Base-by-base conservation (phyloP, 176 grass and related monocot species). In the Bromus sterilis region DNA sequence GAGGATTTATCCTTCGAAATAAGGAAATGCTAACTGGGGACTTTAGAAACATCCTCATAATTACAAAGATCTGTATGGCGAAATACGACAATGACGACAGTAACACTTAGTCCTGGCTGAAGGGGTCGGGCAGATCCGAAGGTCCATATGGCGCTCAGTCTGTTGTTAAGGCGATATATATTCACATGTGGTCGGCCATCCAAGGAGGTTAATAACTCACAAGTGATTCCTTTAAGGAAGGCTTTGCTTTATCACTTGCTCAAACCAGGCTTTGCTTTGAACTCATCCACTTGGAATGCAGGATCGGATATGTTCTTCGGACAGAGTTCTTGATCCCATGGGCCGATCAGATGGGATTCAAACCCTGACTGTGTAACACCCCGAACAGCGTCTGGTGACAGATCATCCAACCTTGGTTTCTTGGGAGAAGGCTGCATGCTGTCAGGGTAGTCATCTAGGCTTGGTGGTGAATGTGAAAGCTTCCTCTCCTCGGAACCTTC, bases 341-440 rank as follows among this genome's bases (percentile, higher is more conserved):
- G 85, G 62, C 84, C 86, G 11, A 93, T 56, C 55, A 95, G 85
- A 87, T 98, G 92, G 23, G 88, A 60, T 70, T 98, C 94, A 4
- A 91, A 85, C 65, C 93, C 88, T 9, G 86, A 75, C 11, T 82
- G 71, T 39, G 78, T 3, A 9, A 56, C 46, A 77, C 86, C 91
- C 4, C 64, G 85, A n/a, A 51, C 49, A 10, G 85, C 76, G 78
- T 91, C 84, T 14, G 81, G 66, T 12, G 84, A 88, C 70, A 84
- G 75, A 18, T 78, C 51, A 8, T 67, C 78, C 51, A 91, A 64
- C 78, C 79, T 91, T 70, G 58, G 79, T 76, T 95, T 93, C 84
- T 98, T 95, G 8, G 70, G 80, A 78, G 73, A 78, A 74, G 84
- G 66, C 7, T 36, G 69, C 11, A 80, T 33, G 24, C 74, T 78